Base-by-base conservation (phyloP, 2,329 filamentous ascomycete species). In the Pyrenophora teres region DNA sequence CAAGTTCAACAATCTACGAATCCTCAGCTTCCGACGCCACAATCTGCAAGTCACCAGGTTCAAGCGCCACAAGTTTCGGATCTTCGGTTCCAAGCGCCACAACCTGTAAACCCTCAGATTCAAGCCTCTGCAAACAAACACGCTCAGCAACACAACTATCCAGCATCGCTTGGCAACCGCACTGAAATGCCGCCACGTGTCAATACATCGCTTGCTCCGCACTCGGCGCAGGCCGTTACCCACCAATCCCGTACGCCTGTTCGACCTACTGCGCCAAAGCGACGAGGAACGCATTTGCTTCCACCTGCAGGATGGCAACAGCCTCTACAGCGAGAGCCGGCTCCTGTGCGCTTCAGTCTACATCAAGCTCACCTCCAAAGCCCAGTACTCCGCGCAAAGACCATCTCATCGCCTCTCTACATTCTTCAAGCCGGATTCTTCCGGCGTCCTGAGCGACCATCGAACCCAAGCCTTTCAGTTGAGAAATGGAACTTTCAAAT, bases 291-390 rank as follows among this genome's bases (percentile, higher is more conserved):
- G 19, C 19, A 3, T 19, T 19, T 19, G 5, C 19, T 19, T 19
- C 19, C 19, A 19, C 19, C 19, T 19, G 19, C 19, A 19, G 19
- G 19, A 19, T 19, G 8, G 19, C 3, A 33, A 13, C n/a, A 35
- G 47, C 27, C 74, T 3, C 71, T 75, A 51, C 75, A 75, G 27
- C 70, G 73, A 9, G 64, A 72, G 19, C 76, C 80, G 3, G 73
- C 79, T 50, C 78, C 82, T 16, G 67, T 71, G 19, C 64, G 74
- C 6, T 76, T 75, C 23, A 80, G 78, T n/a, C 72, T 87, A 6
- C 85, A 87, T 61, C 83, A 86, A 68, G 78, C 80, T 38, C 76
- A 83, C 62, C 72, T 86, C 23, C 78, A 79, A 19, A 84, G 80
- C 57, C 83, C 84, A 3, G 57, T 75, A 1, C 74, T 82, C 23